A percentile compares a stretch with the other conserved stretches of the same genome.
phyloP scores from a whole-genome alignment of 2,329 filamentous ascomycete species.

The Stagonosporopsis rhizophila region DNA sequence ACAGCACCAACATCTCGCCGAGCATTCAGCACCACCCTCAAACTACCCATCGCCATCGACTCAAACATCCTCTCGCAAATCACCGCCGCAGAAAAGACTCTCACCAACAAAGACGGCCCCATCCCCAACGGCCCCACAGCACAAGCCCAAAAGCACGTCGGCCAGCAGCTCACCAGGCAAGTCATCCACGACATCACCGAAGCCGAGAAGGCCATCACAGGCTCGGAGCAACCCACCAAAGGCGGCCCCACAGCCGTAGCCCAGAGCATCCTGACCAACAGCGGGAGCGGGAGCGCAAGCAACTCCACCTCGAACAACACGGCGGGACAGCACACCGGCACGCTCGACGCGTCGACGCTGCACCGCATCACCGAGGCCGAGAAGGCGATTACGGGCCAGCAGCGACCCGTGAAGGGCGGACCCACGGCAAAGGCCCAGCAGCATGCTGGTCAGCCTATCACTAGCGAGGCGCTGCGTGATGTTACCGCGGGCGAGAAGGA shows the following conservation, averaged over 20 bases:
- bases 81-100: constrained; percentile 49
- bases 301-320: constrained; percentile 4
- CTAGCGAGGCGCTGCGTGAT: constrained; percentile 39
- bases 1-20: constrained; percentile 16
- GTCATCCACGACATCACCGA: constrained; percentile 52
- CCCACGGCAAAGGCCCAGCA: constrained; percentile 42
- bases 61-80: constrained; percentile 53
- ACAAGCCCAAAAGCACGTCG: constrained; percentile 50
- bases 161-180: constrained; percentile 41
- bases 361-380: constrained; percentile 42
- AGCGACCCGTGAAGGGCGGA: constrained; percentile 28
- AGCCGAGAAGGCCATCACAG: constrained; percentile 52
- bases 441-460: constrained; percentile 39
- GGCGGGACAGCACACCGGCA: constrained; percentile 24
- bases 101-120: constrained; percentile 48
- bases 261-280: constrained; percentile 33
- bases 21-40: constrained; percentile 25
- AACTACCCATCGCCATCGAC: constrained; percentile 34
- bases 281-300: background rate
- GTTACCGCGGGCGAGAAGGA: constrained; percentile 46
- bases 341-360: constrained; percentile 36
- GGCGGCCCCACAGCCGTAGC: constrained; percentile 51
- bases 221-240: constrained; percentile 41
- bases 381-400: constrained; percentile 35
- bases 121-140: constrained; percentile 52